A percentile compares a stretch with the other conserved stretches of the same genome.
Evolutionary conservation across 2,329 filamentous ascomycete species (phyloP).

Genomic region (Paecilomyces variotii): DNA sequence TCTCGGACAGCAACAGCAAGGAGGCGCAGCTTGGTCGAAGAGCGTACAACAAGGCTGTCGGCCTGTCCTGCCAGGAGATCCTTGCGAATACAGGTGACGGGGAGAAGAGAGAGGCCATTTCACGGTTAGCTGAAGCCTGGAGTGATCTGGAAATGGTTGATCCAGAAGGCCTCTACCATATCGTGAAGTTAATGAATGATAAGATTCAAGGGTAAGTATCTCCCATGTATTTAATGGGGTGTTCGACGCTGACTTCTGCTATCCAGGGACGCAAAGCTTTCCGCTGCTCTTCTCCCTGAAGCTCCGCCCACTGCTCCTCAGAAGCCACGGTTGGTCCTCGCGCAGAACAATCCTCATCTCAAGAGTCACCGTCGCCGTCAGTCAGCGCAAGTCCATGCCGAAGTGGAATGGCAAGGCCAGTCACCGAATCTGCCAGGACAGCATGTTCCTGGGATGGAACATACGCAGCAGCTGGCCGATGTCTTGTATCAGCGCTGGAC

Average conservation of each 20-base stretch:
- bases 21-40: conserved; percentile 76
- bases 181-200: conserved; percentile 71
- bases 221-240: not conserved
- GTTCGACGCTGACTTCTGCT: conserved; percentile 1
- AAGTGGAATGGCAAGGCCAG: conserved; percentile 30
- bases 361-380: conserved; percentile 67
- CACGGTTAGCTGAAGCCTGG: conserved; percentile 77
- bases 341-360: conserved; percentile 76
- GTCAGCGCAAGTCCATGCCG: conserved; percentile 28
- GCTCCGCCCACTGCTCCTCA: conserved; percentile 33
- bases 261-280: conserved; percentile 31
- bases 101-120: conserved; percentile 75
- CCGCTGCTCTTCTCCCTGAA: conserved; percentile 26
- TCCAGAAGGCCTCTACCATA: conserved; percentile 79
- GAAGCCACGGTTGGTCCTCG: conserved; percentile 62
- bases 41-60: conserved; percentile 72
- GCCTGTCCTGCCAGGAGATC: conserved; percentile 74
- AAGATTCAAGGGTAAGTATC: conserved; percentile 48
- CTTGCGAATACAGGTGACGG: conserved; percentile 67
- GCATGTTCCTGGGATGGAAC: conserved; percentile 71
- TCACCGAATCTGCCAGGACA: conserved; percentile 47
- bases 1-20: conserved; percentile 49
- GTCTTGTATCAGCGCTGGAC: conserved; percentile 88
- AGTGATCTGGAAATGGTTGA: conserved; percentile 76
- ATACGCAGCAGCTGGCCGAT: conserved; percentile 80